These are phyloP conservation scores for Zea mays DNA, from an alignment of 176 grass and related monocot genomes.

Conservation along the genomic window Zm-B73-REFERENCE-NAM-5.0 NC_050104.1:160307501-160308000, in stretches of 20 bases:
- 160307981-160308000: neutral
- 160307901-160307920: too few species aligned
- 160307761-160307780: constrained; percentile 25
- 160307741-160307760: neutral
- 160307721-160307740: neutral
- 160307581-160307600: constrained; percentile 50
- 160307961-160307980: too few species aligned
- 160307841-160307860: neutral
- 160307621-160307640: constrained; percentile 64
- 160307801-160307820: constrained; percentile 11
- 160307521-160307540: constrained; percentile 75
- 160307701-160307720: constrained; percentile 1
- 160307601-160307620: constrained; percentile 65
- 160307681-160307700: neutral
- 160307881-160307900: too few species aligned
- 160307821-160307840: neutral
- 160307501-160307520: neutral
- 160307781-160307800: neutral
- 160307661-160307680: constrained; percentile 28
- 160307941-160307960: too few species aligned
- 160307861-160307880: too few species aligned
- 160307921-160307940: too few species aligned
- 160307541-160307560: constrained; percentile 78
- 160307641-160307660: constrained; percentile 87
- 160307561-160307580: constrained; percentile 70